phyloP scores from a whole-genome alignment of 345 rosid genomes.

The Abelmoschus esculentus region DNA sequence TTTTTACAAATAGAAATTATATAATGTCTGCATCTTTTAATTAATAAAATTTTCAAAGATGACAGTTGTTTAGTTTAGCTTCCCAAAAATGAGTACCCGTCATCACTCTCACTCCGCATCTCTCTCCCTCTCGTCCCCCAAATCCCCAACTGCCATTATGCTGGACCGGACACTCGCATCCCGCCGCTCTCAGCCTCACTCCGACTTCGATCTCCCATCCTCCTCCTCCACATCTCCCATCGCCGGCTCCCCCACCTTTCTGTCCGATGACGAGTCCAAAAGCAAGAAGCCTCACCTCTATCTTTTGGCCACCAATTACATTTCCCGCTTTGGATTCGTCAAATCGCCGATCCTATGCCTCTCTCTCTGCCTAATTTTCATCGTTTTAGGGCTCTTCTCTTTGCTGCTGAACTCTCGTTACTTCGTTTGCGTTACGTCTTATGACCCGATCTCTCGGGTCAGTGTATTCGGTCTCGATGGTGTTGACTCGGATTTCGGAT shows the following conservation, averaged over 20 bases:
- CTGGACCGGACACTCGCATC: slow-evolving; percentile 50
- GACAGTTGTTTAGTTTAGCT: neutral
- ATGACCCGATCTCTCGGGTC: slow-evolving; percentile 59
- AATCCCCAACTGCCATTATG: slow-evolving; percentile 22
- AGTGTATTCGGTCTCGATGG: slow-evolving; percentile 71
- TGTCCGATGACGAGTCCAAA: slow-evolving; percentile 57
- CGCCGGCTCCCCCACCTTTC: slow-evolving; percentile 17
- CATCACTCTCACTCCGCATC: slow-evolving; percentile 7
- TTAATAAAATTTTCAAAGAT: too few relatives aligned
- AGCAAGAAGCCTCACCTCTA: slow-evolving; percentile 51
- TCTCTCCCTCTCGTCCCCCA: slow-evolving; percentile 1
- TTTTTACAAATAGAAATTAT: too few relatives aligned
- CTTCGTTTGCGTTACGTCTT: slow-evolving; percentile 69
- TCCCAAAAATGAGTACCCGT: neutral
- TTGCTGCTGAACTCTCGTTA: slow-evolving; percentile 37
- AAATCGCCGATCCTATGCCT: slow-evolving; percentile 46
- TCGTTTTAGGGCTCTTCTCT: slow-evolving; percentile 5
- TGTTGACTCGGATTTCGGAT: slow-evolving; percentile 79
- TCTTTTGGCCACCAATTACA: slow-evolving; percentile 37
- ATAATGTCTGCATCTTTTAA: too few relatives aligned
- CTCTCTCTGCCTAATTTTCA: slow-evolving; percentile 25
- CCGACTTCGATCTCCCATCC: slow-evolving; percentile 38
- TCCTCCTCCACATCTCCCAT: slow-evolving; percentile 23
- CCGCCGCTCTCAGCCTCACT: slow-evolving; percentile 16
- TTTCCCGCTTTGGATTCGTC: slow-evolving; percentile 37